Evolutionary conservation across 192 early-diverging fungal genomes (phyloP).

Genomic region (Backusella mclennaniae): DNA sequence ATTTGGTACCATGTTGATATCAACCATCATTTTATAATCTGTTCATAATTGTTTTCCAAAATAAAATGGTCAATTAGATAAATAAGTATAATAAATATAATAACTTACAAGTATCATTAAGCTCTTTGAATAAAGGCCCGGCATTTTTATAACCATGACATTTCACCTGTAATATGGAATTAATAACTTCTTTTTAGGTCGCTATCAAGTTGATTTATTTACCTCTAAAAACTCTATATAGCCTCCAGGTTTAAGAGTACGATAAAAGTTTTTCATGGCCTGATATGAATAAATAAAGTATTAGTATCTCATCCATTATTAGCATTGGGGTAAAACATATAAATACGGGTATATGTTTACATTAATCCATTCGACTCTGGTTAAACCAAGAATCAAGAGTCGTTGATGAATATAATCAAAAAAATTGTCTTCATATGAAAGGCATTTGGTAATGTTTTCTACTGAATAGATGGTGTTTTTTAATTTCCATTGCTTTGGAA

Average conservation of each 20-base stretch:
- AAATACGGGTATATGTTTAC: not conserved
- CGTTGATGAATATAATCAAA: conserved; percentile 38
- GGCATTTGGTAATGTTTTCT: conserved; percentile 15
- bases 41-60: not conserved
- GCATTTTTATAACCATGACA: not conserved
- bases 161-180: not conserved
- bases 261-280: conserved; percentile 20
- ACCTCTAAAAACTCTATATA: conserved; percentile 28
- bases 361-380: conserved; percentile 18
- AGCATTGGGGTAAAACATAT: not conserved
- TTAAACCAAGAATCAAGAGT: conserved; percentile 22
- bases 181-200: not conserved
- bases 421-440: conserved; percentile 27
- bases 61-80: too few relatives aligned
- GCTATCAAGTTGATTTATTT: not conserved
- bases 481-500: conserved; percentile 24
- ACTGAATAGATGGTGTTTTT: conserved; percentile 13
- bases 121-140: not conserved
- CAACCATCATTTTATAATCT: not conserved
- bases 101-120: not conserved
- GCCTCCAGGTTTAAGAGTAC: conserved; percentile 31
- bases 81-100: not conserved
- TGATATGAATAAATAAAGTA: not conserved
- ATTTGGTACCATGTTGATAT: not conserved
- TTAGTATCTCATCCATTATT: too few relatives aligned